Percentiles rank a stretch among this genome's conserved stretches.
phyloP scores from a whole-genome alignment of 768 basidiomycete genomes.

The Trametes cingulata region DNA sequence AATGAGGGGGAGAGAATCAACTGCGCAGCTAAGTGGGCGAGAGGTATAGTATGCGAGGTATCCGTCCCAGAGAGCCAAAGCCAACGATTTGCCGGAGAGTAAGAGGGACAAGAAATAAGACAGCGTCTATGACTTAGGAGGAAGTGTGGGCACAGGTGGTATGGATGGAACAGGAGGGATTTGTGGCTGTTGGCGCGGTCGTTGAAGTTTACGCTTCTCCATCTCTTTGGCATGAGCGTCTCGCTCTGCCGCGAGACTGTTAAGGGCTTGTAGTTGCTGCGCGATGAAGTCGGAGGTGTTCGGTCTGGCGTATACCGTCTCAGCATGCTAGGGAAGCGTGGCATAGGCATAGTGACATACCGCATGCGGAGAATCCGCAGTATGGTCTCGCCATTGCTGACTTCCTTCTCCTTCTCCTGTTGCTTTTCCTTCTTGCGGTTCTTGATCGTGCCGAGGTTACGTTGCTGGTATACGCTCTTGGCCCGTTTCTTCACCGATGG shows the following conservation, averaged over 20 bases:
- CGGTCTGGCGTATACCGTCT: constrained; percentile 45
- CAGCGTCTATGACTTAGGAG: constrained; percentile 17
- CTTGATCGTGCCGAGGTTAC: constrained; percentile 95
- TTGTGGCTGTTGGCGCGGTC: constrained; percentile 41
- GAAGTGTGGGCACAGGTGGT: constrained; percentile 29
- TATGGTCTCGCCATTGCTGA: constrained; percentile 81
- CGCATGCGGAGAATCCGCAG: constrained; percentile 95
- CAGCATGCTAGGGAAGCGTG: background rate
- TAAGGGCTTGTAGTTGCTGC: constrained; percentile 82
- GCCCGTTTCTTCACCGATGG: constrained; percentile 83
- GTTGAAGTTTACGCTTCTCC: constrained; percentile 58
- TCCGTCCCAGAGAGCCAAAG: constrained; percentile 22
- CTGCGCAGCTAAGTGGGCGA: background rate
- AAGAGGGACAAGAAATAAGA: background rate
- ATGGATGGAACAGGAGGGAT: constrained; percentile 34
- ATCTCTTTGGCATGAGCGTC: constrained; percentile 67
- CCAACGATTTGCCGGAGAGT: background rate
- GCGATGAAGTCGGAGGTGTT: constrained; percentile 84
- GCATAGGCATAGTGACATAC: constrained; percentile 42
- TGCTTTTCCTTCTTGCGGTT: constrained; percentile 92
- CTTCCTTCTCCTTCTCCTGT: constrained; percentile 75
- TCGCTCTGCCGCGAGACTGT: constrained; percentile 80
- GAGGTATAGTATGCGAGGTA: constrained; percentile 34
- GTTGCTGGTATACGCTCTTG: constrained; percentile 90
- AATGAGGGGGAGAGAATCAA: background rate